These are phyloP conservation scores for Parietaria judaica DNA, from an alignment of 306 rosid species.

Conservation along the genomic window DNA sequence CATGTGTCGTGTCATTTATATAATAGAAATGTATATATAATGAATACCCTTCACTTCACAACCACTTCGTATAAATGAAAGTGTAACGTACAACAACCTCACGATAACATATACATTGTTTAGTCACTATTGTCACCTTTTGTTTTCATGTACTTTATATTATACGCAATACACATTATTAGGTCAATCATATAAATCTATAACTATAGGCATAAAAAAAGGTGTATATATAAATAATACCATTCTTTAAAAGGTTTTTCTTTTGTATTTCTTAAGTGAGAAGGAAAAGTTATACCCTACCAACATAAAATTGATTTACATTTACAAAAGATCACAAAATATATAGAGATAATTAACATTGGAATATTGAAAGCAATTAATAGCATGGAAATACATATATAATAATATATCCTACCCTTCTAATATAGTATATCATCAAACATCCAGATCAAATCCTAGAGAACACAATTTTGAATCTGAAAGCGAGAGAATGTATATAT, in stretches of 20 bases:
- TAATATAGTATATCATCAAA: neutral
- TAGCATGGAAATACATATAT: slow-evolving; percentile 6
- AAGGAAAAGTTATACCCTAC: slow-evolving; percentile 12
- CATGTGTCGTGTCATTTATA: neutral
- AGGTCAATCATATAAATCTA: neutral
- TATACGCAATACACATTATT: neutral
- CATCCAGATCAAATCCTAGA: slow-evolving; percentile 6
- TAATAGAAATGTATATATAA: neutral
- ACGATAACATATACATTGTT: neutral
- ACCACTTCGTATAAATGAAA: slow-evolving; percentile 25
- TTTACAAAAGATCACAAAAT: slow-evolving; percentile 24
- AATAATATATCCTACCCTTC: slow-evolving; percentile 9
- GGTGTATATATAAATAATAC: neutral
- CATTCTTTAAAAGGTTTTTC: neutral
- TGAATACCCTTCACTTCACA: slow-evolving; percentile 21
- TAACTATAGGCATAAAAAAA: neutral
- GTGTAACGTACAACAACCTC: neutral
- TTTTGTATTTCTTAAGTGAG: neutral
- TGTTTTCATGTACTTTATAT: neutral
- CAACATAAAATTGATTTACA: slow-evolving; percentile 30
- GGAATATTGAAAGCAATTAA: slow-evolving; percentile 4
- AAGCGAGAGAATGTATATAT: neutral
- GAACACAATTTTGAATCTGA: neutral
- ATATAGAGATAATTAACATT: slow-evolving; percentile 8
- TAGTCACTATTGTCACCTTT: neutral